These are phyloP conservation scores for Fusarium setosum DNA, from an alignment of 2,329 filamentous ascomycete genomes.

Conservation along the genomic window DNA sequence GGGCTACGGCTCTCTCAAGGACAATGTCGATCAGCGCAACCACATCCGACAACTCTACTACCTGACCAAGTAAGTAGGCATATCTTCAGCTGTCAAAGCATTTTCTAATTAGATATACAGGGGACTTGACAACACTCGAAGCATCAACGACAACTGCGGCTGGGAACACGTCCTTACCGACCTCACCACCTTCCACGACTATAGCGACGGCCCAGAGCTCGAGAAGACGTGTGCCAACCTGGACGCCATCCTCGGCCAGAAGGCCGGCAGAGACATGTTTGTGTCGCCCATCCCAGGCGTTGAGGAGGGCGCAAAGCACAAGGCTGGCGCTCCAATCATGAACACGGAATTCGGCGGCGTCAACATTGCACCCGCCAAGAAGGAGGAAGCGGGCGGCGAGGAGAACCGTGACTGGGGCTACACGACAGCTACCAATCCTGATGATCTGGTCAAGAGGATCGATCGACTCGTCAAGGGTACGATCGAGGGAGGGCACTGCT, in stretches of 20 bases:
- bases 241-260: slow-evolving; percentile 63
- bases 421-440: slow-evolving; percentile 70
- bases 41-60: slow-evolving; percentile 74
- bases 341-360: slow-evolving; percentile 77
- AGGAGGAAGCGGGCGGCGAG: slow-evolving; percentile 41
- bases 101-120: slow-evolving; percentile 33
- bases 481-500: slow-evolving; percentile 65
- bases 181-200: slow-evolving; percentile 76
- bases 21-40: slow-evolving; percentile 68
- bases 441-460: slow-evolving; percentile 68
- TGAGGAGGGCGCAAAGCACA: slow-evolving; percentile 64
- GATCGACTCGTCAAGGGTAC: slow-evolving; percentile 69
- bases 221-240: slow-evolving; percentile 64
- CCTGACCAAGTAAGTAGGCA: slow-evolving; percentile 65
- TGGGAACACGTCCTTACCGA: slow-evolving; percentile 77
- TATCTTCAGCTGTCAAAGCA: background rate
- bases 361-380: slow-evolving; percentile 67
- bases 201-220: slow-evolving; percentile 68
- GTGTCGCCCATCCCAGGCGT: slow-evolving; percentile 54
- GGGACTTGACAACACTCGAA: slow-evolving; percentile 70
- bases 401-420: slow-evolving; percentile 73
- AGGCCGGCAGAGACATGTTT: slow-evolving; percentile 67
- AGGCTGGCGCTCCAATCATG: slow-evolving; percentile 67
- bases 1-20: slow-evolving; percentile 70
- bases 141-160: slow-evolving; percentile 78